Percentiles rank a stretch among this genome's conserved stretches.
phyloP scores from a whole-genome alignment of 495 filamentous ascomycete species.

The Xylaria cubensis region DNA sequence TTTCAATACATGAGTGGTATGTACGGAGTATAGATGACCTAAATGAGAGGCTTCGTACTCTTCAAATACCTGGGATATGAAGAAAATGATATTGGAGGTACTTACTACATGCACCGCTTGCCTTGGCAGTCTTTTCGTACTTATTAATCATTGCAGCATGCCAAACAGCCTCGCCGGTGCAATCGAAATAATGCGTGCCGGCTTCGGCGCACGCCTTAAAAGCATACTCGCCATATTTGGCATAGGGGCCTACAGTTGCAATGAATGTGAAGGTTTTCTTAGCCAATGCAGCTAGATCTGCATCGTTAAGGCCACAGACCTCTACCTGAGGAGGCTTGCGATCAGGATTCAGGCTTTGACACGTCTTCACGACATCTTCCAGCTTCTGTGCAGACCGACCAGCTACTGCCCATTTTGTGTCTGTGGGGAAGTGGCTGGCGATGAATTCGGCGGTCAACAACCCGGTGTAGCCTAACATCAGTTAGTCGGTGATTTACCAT shows the following conservation, averaged over 20 bases:
- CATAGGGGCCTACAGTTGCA: constrained; percentile 86
- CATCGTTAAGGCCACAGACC: constrained; percentile 63
- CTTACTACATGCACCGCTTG: constrained; percentile 71
- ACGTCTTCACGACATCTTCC: constrained; percentile 66
- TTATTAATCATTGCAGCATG: constrained; percentile 78
- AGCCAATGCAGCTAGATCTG: constrained; percentile 69
- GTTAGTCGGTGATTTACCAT: constrained; percentile 29
- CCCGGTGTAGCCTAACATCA: constrained; percentile 79
- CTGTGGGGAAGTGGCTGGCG: constrained; percentile 72
- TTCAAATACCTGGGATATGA: not conserved
- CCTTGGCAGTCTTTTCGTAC: constrained; percentile 76
- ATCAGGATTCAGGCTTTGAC: constrained; percentile 71
- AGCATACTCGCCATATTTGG: constrained; percentile 76
- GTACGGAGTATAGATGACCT: too few species aligned
- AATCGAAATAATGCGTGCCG: constrained; percentile 92
- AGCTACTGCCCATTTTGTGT: constrained; percentile 88
- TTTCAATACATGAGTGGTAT: not conserved
- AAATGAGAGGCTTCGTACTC: not conserved
- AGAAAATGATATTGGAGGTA: not conserved
- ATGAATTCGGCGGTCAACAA: constrained; percentile 80
- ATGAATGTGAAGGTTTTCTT: constrained; percentile 80
- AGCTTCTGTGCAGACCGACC: constrained; percentile 81
- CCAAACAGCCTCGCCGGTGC: constrained; percentile 87
- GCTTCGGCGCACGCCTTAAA: constrained; percentile 87
- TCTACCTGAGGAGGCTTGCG: constrained; percentile 51